These are phyloP conservation scores for Eucalyptus curtisii DNA, from an alignment of 345 rosid species.

Conservation along the genomic window DNA sequence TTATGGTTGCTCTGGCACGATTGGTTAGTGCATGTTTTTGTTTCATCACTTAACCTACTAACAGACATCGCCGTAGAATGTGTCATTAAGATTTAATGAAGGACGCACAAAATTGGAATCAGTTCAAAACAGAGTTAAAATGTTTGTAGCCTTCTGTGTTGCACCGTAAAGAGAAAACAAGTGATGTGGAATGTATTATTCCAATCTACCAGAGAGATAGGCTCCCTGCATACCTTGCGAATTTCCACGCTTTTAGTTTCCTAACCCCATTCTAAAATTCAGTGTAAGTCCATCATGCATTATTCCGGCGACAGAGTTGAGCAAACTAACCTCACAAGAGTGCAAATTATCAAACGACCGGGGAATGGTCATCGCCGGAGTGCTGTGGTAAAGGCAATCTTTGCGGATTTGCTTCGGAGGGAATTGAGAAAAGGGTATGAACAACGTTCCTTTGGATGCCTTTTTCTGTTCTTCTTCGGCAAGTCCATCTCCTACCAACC, in stretches of 20 bases:
- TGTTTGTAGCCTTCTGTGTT: not conserved
- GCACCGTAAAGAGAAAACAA: not conserved
- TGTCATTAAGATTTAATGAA: not conserved
- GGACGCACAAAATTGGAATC: not conserved
- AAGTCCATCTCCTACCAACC: conserved; percentile 56
- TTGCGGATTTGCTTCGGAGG: conserved; percentile 32
- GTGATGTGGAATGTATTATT: not conserved
- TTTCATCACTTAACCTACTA: not conserved
- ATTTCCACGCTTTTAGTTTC: not conserved
- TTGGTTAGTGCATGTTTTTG: not conserved
- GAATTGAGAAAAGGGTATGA: conserved; percentile 33
- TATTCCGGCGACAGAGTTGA: not conserved
- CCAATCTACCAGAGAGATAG: not conserved
- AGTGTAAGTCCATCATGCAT: not conserved
- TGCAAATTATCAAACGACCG: conserved; percentile 34
- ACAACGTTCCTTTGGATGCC: conserved; percentile 43
- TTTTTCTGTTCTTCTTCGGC: conserved; percentile 26
- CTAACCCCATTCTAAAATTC: not conserved
- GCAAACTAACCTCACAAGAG: conserved; percentile 47
- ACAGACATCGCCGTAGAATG: not conserved
- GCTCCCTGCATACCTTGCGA: not conserved
- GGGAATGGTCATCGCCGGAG: conserved; percentile 48
- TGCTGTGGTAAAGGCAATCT: conserved; percentile 45
- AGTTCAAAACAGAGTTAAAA: not conserved
- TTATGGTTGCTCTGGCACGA: not conserved